Evolutionary conservation across 2,329 filamentous ascomycete genomes (phyloP).

Genomic region (Talaromyces verruculosus): DNA sequence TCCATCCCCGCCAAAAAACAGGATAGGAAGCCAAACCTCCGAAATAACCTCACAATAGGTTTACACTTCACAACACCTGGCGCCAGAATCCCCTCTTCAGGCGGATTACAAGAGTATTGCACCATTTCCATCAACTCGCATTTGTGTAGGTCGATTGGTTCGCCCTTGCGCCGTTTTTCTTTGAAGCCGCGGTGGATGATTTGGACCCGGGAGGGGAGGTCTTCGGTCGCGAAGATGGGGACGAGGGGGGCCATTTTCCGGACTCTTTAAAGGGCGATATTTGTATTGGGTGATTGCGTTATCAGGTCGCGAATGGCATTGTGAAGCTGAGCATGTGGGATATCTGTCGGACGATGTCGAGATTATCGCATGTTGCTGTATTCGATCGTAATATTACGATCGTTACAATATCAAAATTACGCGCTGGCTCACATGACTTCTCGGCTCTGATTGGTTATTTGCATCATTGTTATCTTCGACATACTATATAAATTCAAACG

Average conservation of each 20-base stretch:
- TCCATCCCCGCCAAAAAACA: neutral
- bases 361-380: neutral
- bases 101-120: conserved; percentile 62
- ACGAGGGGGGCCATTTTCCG: conserved; percentile 56
- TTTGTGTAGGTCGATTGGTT: conserved; percentile 51
- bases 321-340: neutral
- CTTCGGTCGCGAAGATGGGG: conserved; percentile 53
- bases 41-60: conserved; percentile 59
- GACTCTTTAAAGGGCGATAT: neutral
- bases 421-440: neutral
- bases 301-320: neutral
- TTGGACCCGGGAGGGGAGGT: conserved; percentile 55
- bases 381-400: neutral
- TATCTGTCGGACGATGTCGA: neutral
- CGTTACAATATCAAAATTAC: neutral
- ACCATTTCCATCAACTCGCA: conserved; percentile 61
- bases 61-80: conserved; percentile 53
- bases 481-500: neutral
- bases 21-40: conserved; percentile 47
- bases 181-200: conserved; percentile 45
- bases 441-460: neutral
- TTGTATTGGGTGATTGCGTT: neutral
- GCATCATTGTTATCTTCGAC: neutral
- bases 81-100: conserved; percentile 42
- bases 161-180: conserved; percentile 54